A percentile compares a stretch with the other conserved stretches of the same genome.
phyloP scores from a whole-genome alignment of 148 eudicot species.

The Vaccinium darrowii region DNA sequence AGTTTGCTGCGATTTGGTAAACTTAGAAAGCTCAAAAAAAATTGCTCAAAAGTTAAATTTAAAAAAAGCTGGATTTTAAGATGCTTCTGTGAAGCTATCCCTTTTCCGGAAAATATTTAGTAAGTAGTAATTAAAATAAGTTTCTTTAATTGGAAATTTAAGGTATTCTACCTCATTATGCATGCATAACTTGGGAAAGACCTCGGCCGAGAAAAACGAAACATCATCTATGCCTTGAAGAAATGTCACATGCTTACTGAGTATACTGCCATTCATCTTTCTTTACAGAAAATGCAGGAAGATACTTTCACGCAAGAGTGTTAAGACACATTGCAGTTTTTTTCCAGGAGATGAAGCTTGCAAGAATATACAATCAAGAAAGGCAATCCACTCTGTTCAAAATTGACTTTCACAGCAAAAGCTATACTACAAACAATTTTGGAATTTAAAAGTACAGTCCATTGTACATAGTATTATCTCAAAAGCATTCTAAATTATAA shows the following conservation, averaged over 20 bases:
- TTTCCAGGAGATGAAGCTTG: background rate
- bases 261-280: background rate
- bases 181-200: background rate
- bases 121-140: background rate
- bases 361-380: background rate
- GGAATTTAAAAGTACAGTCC: background rate
- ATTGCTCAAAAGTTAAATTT: background rate
- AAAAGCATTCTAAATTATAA: background rate
- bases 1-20: background rate
- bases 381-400: background rate
- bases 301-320: background rate
- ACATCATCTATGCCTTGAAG: background rate
- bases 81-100: background rate
- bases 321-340: background rate
- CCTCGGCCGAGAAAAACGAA: background rate
- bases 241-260: background rate
- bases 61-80: background rate
- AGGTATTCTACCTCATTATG: background rate
- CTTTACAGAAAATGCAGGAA: background rate
- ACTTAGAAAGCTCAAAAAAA: background rate
- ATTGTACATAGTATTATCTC: background rate
- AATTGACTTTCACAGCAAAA: background rate
- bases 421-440: background rate
- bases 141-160: background rate
- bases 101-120: background rate